A percentile compares a stretch with the other conserved stretches of the same genome.
Conservation (phyloP, 371 early-diverging fungal genomes). For the Saksenaea oblongispora region DNA sequence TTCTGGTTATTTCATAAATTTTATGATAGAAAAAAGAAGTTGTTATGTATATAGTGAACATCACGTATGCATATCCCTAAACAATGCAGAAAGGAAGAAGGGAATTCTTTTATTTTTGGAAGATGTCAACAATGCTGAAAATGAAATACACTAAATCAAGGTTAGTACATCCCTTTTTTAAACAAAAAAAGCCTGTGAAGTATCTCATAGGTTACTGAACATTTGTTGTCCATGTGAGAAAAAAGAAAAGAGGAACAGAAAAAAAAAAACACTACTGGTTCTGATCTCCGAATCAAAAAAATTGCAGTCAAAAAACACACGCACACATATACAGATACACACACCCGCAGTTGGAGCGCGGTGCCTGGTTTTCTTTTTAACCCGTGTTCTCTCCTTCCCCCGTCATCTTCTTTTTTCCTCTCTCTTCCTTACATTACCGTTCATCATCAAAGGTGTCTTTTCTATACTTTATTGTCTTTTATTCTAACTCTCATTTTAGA, state of each 20-base stretch:
- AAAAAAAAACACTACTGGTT: background rate
- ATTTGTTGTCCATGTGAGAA: conserved; percentile 1
- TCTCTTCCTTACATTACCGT: background rate
- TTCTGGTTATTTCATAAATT: background rate
- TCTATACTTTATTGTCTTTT: background rate
- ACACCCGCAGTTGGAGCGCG: background rate
- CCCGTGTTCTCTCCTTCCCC: conserved; percentile 6
- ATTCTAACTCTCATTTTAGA: background rate
- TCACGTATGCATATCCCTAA: background rate
- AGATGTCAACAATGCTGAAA: conserved; percentile 5
- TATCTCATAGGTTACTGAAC: background rate
- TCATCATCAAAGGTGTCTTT: background rate
- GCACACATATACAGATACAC: no score
- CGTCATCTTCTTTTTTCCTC: background rate
- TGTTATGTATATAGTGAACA: background rate
- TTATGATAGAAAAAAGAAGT: background rate
- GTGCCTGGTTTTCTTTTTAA: conserved; percentile 5
- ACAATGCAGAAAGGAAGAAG: background rate
- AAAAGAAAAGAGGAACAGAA: background rate
- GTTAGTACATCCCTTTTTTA: background rate
- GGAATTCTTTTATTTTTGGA: background rate
- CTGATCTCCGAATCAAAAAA: conserved; percentile 5
- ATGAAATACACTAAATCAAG: background rate
- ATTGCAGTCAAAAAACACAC: conserved; percentile 5
- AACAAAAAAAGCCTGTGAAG: background rate